phyloP scores from a whole-genome alignment of 202 grass and related monocot genomes.

The Schoenoplectus tabernaemontani region DNA sequence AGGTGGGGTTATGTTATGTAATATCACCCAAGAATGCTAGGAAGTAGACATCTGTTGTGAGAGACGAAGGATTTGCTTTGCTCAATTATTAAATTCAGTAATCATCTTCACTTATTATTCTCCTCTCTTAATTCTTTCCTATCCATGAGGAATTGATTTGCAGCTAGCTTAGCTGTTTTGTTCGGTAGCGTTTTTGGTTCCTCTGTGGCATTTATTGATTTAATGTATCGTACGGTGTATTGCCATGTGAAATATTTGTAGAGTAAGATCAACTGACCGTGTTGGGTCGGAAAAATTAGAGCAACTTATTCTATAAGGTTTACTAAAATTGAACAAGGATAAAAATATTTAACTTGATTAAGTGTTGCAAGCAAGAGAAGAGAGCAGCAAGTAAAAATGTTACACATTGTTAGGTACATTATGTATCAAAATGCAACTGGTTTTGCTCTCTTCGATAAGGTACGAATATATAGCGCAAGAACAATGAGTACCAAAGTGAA shows the following conservation, averaged over 20 bases:
- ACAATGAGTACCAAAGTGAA: no score
- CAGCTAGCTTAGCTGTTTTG: not conserved
- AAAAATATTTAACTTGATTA: no score
- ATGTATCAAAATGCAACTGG: no score
- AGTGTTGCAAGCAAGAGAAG: no score
- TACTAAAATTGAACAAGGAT: no score
- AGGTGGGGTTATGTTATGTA: not conserved
- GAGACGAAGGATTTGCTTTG: constrained; percentile 8
- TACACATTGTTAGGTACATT: not conserved
- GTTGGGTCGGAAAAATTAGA: no score
- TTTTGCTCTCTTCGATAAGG: no score
- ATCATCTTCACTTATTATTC: not conserved
- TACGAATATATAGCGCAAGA: no score
- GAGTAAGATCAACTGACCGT: no score
- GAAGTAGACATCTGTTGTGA: not conserved
- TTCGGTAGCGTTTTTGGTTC: not conserved
- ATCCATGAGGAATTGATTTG: not conserved
- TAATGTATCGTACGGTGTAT: not conserved
- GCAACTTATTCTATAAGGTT: no score
- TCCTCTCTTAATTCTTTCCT: not conserved
- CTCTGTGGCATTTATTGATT: not conserved
- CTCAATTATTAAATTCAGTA: constrained; percentile 1
- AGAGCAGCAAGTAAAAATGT: not conserved
- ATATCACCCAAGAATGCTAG: not conserved
- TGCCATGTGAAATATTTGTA: not conserved